Evolutionary conservation across 352 stramenopile genomes (phyloP).

Genomic region (Pythium dissotocum): DNA sequence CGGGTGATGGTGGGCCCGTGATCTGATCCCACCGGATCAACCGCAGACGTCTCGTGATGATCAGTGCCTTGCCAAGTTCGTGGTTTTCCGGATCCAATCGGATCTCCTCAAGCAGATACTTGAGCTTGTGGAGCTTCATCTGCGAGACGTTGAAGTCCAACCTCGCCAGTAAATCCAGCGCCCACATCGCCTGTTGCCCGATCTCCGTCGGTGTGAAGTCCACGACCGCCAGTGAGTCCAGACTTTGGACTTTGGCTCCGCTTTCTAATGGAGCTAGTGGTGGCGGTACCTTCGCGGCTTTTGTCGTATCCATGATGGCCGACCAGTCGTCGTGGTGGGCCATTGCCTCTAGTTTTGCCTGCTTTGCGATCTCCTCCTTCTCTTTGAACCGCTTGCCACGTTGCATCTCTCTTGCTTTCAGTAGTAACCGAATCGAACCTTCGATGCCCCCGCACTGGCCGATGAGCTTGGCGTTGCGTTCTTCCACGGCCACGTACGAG

Average conservation of each 20-base stretch:
- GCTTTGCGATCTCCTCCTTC: constrained; percentile 36
- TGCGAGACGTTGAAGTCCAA: constrained; percentile 69
- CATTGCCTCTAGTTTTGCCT: constrained; percentile 30
- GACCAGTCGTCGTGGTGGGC: constrained; percentile 44
- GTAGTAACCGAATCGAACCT: constrained; percentile 59
- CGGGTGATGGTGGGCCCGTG: background rate
- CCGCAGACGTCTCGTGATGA: constrained; percentile 60
- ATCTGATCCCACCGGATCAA: constrained; percentile 71
- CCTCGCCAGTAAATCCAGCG: constrained; percentile 63
- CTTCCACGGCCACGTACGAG: constrained; percentile 54
- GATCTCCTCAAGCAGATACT: constrained; percentile 76
- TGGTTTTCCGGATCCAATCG: constrained; percentile 57
- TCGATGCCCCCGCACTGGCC: constrained; percentile 60
- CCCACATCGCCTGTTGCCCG: constrained; percentile 69
- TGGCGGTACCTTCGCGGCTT: constrained; percentile 23
- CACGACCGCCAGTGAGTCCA: constrained; percentile 50
- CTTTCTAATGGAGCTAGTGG: constrained; percentile 30
- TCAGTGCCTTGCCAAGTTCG: constrained; percentile 52
- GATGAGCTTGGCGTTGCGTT: constrained; percentile 59
- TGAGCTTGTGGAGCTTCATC: constrained; percentile 74
- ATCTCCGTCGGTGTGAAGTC: constrained; percentile 71
- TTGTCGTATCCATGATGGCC: constrained; percentile 37
- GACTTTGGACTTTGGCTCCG: constrained; percentile 31
- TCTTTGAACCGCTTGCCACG: constrained; percentile 44
- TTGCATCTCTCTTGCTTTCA: constrained; percentile 60